phyloP scores from a whole-genome alignment of 129 eudicot genomes.

The Centrapalus pauciflorus region DNA sequence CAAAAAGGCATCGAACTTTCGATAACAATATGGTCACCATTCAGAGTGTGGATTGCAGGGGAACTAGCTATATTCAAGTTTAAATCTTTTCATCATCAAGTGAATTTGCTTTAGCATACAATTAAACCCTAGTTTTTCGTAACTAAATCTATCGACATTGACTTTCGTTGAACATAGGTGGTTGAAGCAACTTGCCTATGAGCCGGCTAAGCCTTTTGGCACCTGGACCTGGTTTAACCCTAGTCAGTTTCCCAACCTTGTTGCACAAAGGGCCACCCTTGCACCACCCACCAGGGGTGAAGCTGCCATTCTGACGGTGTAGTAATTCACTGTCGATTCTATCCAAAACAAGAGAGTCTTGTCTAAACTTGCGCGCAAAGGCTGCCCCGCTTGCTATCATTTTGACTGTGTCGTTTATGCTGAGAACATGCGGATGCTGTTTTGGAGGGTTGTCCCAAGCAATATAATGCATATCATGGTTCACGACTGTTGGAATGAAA shows the following conservation, averaged over 20 bases:
- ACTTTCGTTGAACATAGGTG: slow-evolving; percentile 30
- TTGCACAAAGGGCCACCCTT: slow-evolving; percentile 55
- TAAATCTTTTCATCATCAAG: slow-evolving; percentile 21
- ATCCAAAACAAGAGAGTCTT: slow-evolving; percentile 53
- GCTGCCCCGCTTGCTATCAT: slow-evolving; percentile 78
- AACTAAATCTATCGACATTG: slow-evolving; percentile 63
- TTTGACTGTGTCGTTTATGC: slow-evolving; percentile 55
- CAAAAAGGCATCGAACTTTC: not conserved
- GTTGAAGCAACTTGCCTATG: slow-evolving; percentile 41
- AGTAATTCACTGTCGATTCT: slow-evolving; percentile 57
- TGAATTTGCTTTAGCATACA: slow-evolving; percentile 25
- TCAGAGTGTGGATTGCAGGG: slow-evolving; percentile 8
- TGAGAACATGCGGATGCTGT: slow-evolving; percentile 77
- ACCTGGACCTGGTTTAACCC: slow-evolving; percentile 71
- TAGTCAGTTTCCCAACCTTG: slow-evolving; percentile 53
- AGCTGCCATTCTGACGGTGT: slow-evolving; percentile 55
- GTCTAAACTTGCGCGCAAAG: slow-evolving; percentile 80
- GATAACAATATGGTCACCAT: not conserved
- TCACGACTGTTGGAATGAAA: slow-evolving; percentile 50
- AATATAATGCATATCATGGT: slow-evolving; percentile 90
- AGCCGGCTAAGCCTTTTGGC: slow-evolving; percentile 61
- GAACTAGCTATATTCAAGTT: not conserved
- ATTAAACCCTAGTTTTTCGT: slow-evolving; percentile 2
- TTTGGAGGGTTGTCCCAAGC: slow-evolving; percentile 84
- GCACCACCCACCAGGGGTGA: slow-evolving; percentile 96